These are phyloP conservation scores for Cyclotella atomus DNA, from an alignment of 108 stramenopile genomes.

Conservation along the genomic window DNA sequence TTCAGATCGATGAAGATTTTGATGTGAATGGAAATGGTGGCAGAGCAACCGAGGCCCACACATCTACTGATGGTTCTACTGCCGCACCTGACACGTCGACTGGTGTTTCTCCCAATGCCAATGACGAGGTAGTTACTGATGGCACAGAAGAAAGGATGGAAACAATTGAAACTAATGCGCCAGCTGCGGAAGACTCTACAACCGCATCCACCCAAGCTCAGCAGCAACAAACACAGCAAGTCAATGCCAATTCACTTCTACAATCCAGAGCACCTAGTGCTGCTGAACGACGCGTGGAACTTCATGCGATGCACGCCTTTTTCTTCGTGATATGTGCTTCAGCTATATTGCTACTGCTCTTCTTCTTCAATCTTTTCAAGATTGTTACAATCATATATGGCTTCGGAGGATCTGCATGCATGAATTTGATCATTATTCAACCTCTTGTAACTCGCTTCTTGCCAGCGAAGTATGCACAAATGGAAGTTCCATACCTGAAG, in stretches of 20 bases:
- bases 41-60: background rate
- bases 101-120: background rate
- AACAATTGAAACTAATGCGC: background rate
- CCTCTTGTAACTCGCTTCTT: conserved; percentile 43
- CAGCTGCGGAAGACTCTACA: background rate
- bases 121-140: background rate
- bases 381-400: conserved; percentile 85
- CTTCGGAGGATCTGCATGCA: conserved; percentile 64
- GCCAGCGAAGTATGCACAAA: background rate
- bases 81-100: background rate
- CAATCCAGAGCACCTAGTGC: conserved; percentile 7
- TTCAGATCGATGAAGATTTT: conserved; percentile 11
- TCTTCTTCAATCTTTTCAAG: conserved; percentile 84
- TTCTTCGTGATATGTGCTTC: conserved; percentile 83
- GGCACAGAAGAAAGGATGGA: background rate
- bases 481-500: background rate
- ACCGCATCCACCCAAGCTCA: background rate
- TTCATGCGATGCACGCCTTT: conserved; percentile 80
- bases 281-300: conserved; percentile 58
- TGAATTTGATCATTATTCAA: conserved; percentile 57
- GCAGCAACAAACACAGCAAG: conserved; percentile 18
- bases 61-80: too few species aligned
- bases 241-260: conserved; percentile 10
- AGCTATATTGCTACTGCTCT: conserved; percentile 78
- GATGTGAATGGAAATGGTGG: background rate